phyloP scores from a whole-genome alignment of 305 asterid species.

The Fraxinus sp. region DNA sequence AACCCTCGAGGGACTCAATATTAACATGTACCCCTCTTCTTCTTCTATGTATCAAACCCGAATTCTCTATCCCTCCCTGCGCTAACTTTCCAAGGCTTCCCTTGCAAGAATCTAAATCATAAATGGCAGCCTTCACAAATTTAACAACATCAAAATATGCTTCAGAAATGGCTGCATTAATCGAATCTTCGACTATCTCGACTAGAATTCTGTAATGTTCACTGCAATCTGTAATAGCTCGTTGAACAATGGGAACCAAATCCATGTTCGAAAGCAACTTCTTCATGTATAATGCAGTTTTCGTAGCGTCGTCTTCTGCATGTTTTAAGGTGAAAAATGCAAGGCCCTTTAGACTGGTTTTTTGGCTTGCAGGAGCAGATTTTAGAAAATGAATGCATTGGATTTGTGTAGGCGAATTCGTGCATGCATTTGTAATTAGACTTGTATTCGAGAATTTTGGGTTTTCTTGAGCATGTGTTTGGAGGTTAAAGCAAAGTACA shows the following conservation, averaged over 20 bases:
- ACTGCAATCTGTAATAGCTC: constrained; percentile 18
- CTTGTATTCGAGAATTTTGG: neutral
- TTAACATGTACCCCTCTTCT: neutral
- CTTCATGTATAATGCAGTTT: constrained; percentile 8
- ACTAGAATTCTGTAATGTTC: constrained; percentile 17
- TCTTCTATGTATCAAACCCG: neutral
- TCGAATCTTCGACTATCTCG: constrained; percentile 30
- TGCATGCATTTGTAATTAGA: neutral
- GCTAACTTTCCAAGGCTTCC: neutral
- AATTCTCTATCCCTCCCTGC: neutral
- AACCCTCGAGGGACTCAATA: neutral
- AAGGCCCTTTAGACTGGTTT: constrained; percentile 26
- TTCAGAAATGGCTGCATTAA: constrained; percentile 20
- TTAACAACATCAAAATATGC: neutral
- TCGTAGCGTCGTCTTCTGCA: constrained; percentile 16
- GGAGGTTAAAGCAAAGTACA: neutral
- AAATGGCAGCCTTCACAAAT: constrained; percentile 21
- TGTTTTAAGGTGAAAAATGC: constrained; percentile 24
- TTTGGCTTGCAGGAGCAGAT: constrained; percentile 18
- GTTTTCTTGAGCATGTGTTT: neutral
- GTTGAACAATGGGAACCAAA: neutral
- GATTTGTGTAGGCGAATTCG: neutral
- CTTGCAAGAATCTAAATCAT: constrained; percentile 27
- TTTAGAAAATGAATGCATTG: constrained; percentile 1
- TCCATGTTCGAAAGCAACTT: neutral